Conservation (phyloP, 257 asterid species). For the Fraxinus americana region DNA sequence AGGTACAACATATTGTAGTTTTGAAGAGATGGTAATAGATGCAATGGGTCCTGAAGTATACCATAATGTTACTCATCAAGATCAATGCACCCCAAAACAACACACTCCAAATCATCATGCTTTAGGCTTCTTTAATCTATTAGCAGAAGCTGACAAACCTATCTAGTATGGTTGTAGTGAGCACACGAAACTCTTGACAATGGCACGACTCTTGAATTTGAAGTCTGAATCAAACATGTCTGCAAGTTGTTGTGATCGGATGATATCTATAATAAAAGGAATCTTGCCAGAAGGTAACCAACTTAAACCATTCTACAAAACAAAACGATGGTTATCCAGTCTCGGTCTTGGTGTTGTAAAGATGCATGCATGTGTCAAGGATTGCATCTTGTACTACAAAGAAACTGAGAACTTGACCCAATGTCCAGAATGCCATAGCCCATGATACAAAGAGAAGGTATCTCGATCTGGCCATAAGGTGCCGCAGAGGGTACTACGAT, state of each 20-base stretch:
- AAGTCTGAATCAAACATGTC: slow-evolving; percentile 3
- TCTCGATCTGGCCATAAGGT: not conserved
- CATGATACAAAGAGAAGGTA: not conserved
- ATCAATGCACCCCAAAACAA: not conserved
- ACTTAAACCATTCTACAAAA: no score
- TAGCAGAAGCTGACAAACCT: not conserved
- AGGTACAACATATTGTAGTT: not conserved
- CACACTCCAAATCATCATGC: not conserved
- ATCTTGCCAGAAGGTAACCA: no score
- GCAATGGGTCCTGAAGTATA: not conserved
- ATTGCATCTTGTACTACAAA: not conserved
- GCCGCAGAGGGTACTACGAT: not conserved
- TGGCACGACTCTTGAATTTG: not conserved
- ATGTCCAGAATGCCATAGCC: not conserved
- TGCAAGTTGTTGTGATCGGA: not conserved
- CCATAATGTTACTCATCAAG: not conserved
- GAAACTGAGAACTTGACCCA: not conserved
- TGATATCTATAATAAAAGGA: not conserved
- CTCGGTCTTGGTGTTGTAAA: not conserved
- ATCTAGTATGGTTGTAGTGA: not conserved
- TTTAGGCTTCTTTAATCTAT: not conserved
- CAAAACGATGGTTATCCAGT: no score
- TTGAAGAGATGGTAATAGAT: not conserved
- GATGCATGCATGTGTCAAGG: not conserved
- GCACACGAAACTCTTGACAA: not conserved